A percentile compares a stretch with the other conserved stretches of the same genome.
phyloP scores from a whole-genome alignment of 495 filamentous ascomycete species.

The Penicillium simplicissimum region DNA sequence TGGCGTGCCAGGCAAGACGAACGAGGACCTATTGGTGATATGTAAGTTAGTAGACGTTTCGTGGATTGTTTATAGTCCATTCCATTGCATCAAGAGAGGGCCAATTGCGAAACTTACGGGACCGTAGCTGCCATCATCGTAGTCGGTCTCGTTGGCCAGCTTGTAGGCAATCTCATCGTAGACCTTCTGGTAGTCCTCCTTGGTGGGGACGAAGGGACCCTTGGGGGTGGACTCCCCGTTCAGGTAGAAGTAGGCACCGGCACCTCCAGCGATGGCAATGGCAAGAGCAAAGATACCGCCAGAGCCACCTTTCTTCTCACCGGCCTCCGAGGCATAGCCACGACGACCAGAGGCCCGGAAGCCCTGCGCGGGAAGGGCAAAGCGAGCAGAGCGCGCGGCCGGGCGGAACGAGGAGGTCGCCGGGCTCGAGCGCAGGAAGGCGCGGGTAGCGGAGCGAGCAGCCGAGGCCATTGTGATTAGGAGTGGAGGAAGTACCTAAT shows the following conservation, averaged over 20 bases:
- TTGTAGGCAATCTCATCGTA: conserved; percentile 82
- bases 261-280: conserved; percentile 62
- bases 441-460: conserved; percentile 52
- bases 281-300: conserved; percentile 51
- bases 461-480: conserved; percentile 55
- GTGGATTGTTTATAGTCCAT: not conserved
- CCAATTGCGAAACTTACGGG: conserved; percentile 54
- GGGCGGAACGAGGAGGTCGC: conserved; percentile 48
- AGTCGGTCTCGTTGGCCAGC: conserved; percentile 87
- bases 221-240: conserved; percentile 49
- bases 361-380: conserved; percentile 58
- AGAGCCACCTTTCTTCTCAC: conserved; percentile 47
- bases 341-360: conserved; percentile 68
- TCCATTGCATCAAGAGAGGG: no score
- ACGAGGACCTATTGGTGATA: conserved; percentile 58
- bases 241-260: conserved; percentile 70
- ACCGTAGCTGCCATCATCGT: conserved; percentile 95
- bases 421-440: conserved; percentile 51
- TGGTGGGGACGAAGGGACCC: conserved; percentile 65
- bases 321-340: conserved; percentile 72
- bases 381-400: conserved; percentile 55
- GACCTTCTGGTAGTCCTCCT: conserved; percentile 92
- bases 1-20: conserved; percentile 84
- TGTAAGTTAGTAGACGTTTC: not conserved
- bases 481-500: conserved; percentile 13